Percentiles rank a stretch among this genome's conserved stretches.
Conservation (phyloP, 129 eudicot genomes). For the Centrapalus pauciflorus region DNA sequence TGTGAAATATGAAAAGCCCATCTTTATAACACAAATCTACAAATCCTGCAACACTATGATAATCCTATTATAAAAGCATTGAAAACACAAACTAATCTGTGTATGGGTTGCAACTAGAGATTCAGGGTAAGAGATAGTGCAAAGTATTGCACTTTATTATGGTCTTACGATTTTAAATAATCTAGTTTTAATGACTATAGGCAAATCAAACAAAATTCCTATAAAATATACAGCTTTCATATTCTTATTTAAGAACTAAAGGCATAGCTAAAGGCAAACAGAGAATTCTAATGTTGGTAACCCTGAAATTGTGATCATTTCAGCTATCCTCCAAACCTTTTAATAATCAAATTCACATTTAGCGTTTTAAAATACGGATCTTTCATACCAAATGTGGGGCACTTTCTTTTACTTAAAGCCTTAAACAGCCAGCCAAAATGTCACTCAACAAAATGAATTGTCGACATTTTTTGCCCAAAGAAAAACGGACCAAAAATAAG, state of each 20-base stretch:
- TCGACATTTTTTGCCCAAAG: not conserved
- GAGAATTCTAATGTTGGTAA: not conserved
- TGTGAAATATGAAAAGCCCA: not conserved
- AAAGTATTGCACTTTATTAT: not conserved
- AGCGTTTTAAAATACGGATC: not conserved
- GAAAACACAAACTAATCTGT: no score
- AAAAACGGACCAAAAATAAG: not conserved
- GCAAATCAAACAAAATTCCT: not conserved
- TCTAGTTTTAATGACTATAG: not conserved
- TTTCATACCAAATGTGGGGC: not conserved
- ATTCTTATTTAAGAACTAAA: not conserved
- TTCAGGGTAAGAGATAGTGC: not conserved
- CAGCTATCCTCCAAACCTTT: not conserved
- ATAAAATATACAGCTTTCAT: not conserved
- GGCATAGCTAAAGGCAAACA: not conserved
- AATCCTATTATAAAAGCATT: no score
- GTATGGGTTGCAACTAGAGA: not conserved
- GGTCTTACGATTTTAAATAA: not conserved
- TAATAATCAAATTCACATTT: not conserved
- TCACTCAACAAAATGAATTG: not conserved
- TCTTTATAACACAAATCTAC: not conserved
- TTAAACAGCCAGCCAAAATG: not conserved
- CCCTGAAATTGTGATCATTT: not conserved
- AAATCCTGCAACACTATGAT: not conserved
- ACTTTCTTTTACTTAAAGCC: not conserved